A percentile compares a stretch with the other conserved stretches of the same genome.
phyloP scores from a whole-genome alignment of 768 basidiomycete species.

The Candolleomyces eurysporus region DNA sequence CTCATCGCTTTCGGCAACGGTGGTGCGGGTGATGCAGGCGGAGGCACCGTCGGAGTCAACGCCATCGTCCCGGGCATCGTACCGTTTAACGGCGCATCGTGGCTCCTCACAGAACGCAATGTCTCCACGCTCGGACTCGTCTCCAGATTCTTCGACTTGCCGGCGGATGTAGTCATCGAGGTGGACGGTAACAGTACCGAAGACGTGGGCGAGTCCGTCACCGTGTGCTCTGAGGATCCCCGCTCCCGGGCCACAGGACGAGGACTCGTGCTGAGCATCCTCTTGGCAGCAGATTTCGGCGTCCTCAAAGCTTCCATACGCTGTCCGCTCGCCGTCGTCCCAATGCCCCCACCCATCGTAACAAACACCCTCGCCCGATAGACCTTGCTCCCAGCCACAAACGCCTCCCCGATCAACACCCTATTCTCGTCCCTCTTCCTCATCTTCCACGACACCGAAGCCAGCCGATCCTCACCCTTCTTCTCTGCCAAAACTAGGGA shows the following conservation, averaged over 20 bases:
- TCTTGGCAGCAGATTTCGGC: constrained; percentile 36
- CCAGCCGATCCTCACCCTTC: constrained; percentile 42
- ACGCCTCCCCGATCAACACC: constrained; percentile 54
- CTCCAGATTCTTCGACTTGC: neutral
- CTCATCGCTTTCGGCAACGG: constrained; percentile 12
- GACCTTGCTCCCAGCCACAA: constrained; percentile 45
- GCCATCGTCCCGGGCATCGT: constrained; percentile 21
- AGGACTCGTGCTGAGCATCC: constrained; percentile 18
- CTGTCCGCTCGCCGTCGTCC: constrained; percentile 15
- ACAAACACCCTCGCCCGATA: constrained; percentile 55
- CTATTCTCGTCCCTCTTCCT: constrained; percentile 58
- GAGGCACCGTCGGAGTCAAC: constrained; percentile 16
- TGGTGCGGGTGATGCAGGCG: constrained; percentile 14
- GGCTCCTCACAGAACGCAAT: constrained; percentile 3
- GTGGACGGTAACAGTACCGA: neutral
- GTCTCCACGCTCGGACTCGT: constrained; percentile 7
- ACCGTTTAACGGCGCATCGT: constrained; percentile 9
- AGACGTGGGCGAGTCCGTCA: neutral
- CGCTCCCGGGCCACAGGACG: neutral
- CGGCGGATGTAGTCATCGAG: neutral
- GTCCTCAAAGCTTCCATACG: constrained; percentile 21
- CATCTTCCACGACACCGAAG: constrained; percentile 56
- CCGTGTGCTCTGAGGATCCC: neutral
- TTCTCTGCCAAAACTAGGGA: constrained; percentile 58
- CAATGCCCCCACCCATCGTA: constrained; percentile 22